These are phyloP conservation scores for Secale cereale DNA, from an alignment of 176 grass and related monocot genomes.

Conservation along the genomic window DNA sequence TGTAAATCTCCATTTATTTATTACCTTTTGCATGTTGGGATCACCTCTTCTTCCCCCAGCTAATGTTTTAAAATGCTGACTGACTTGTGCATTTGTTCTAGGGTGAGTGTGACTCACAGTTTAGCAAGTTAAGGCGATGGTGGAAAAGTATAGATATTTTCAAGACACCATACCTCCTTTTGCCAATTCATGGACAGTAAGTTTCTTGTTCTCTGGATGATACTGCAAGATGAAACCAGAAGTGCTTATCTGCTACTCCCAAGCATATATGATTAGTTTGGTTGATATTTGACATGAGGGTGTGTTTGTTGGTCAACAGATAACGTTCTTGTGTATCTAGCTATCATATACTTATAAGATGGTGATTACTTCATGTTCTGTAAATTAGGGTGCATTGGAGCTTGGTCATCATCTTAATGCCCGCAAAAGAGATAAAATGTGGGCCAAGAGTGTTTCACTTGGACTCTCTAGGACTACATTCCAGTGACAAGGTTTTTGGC, in stretches of 20 bases:
- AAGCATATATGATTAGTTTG: constrained; percentile 16
- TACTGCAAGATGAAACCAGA: constrained; percentile 5
- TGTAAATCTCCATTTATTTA: not conserved
- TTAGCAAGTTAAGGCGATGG: constrained; percentile 77
- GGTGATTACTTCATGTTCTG: constrained; percentile 1
- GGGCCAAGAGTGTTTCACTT: constrained; percentile 81
- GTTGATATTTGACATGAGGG: not conserved
- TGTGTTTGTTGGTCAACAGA: not conserved
- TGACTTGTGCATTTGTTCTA: constrained; percentile 12
- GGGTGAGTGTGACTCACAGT: constrained; percentile 24
- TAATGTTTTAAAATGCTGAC: not conserved
- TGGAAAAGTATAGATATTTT: constrained; percentile 81
- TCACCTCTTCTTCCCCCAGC: not conserved
- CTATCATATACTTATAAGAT: constrained; percentile 13
- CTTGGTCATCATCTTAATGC: constrained; percentile 83
- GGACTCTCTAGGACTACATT: constrained; percentile 78
- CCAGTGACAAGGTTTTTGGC: constrained; percentile 53
- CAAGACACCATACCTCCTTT: constrained; percentile 74
- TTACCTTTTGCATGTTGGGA: constrained; percentile 5
- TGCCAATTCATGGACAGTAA: constrained; percentile 84
- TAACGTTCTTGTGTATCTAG: not conserved
- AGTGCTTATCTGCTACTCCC: not conserved
- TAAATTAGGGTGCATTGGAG: constrained; percentile 88
- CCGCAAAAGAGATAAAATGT: constrained; percentile 47
- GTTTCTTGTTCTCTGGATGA: constrained; percentile 26